Conservation (phyloP, 2,329 filamentous ascomycete species). For the Pseudogymnoascus sp. region DNA sequence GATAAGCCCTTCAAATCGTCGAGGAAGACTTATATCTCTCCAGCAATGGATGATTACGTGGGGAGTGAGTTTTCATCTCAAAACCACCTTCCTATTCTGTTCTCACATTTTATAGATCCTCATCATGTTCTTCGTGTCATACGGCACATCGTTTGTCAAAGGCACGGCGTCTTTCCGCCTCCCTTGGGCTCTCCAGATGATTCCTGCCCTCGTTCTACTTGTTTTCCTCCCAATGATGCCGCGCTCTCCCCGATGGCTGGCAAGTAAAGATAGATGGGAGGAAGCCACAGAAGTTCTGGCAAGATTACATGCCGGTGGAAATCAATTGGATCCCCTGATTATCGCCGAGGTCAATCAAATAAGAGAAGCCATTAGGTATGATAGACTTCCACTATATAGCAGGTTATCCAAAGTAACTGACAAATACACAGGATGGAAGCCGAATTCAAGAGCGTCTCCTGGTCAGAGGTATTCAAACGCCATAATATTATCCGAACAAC, state of each 20-base stretch:
- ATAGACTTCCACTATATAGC: background rate
- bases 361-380: background rate
- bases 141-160: constrained; percentile 37
- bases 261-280: constrained; percentile 41
- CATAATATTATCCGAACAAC: background rate
- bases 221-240: constrained; percentile 38
- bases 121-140: constrained; percentile 43
- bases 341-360: constrained; percentile 52
- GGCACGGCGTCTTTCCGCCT: constrained; percentile 42
- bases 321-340: constrained; percentile 46
- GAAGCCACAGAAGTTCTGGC: constrained; percentile 43
- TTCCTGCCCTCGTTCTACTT: constrained; percentile 38
- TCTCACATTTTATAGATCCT: constrained; percentile 27
- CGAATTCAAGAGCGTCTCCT: background rate
- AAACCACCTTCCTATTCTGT: background rate
- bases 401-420: background rate
- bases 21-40: constrained; percentile 61
- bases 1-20: constrained; percentile 37
- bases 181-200: constrained; percentile 42
- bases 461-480: background rate
- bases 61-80: constrained; percentile 31
- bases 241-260: constrained; percentile 44
- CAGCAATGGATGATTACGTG: constrained; percentile 69
- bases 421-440: background rate
- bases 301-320: constrained; percentile 48